A percentile compares a stretch with the other conserved stretches of the same genome.
Evolutionary conservation across 345 rosid genomes (phyloP).

Genomic region (Arabidopsis arenosa): DNA sequence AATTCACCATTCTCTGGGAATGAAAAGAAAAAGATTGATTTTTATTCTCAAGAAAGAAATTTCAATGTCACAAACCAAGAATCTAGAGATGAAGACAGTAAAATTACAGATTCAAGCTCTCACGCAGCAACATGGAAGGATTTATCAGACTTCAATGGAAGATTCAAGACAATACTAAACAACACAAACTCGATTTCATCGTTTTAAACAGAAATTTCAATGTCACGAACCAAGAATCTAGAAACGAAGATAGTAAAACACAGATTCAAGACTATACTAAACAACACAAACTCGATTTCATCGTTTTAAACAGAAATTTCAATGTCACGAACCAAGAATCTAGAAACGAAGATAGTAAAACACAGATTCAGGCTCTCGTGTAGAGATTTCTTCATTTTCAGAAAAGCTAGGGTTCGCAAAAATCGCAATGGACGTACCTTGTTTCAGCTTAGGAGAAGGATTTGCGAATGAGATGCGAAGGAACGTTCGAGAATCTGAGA

Average conservation of each 20-base stretch:
- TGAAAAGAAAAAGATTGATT: too few relatives aligned
- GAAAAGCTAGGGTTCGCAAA: constrained; percentile 35
- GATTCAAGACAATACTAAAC: background rate
- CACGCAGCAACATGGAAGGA: too few relatives aligned
- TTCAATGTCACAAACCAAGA: too few relatives aligned
- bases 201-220: background rate
- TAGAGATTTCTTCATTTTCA: background rate
- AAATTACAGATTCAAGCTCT: too few relatives aligned
- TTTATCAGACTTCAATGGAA: too few relatives aligned
- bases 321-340: background rate
- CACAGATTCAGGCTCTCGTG: background rate
- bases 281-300: constrained; percentile 12
- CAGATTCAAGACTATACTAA: background rate
- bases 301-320: background rate
- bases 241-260: background rate
- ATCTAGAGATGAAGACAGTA: too few relatives aligned
- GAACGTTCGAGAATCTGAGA: background rate
- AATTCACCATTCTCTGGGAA: too few relatives aligned
- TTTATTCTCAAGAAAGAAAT: too few relatives aligned
- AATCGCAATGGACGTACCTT: constrained; percentile 42
- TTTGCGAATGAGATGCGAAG: background rate
- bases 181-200: constrained; percentile 25
- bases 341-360: background rate
- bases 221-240: too few relatives aligned
- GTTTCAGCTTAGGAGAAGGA: constrained; percentile 20